Conservation (phyloP, 805 yeast species). For the Lachancea thermotolerans region DNA sequence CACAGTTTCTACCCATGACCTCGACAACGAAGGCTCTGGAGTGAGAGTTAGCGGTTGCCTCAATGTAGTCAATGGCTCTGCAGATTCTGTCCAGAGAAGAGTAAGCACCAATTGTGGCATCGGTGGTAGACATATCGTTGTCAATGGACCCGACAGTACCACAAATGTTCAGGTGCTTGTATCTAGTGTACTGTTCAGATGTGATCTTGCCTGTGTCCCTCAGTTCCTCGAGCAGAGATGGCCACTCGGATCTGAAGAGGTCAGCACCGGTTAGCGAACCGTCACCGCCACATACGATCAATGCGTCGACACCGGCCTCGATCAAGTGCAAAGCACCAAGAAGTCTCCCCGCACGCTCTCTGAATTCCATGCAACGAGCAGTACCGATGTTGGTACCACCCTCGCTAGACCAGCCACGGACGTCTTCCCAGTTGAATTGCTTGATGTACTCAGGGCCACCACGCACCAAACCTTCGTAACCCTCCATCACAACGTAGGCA, state of each 20-base stretch:
- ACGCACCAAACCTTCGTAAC: conserved; percentile 84
- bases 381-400: conserved; percentile 98
- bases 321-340: conserved; percentile 80
- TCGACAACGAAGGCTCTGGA: conserved; percentile 96
- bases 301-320: conserved; percentile 83
- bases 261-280: conserved; percentile 98
- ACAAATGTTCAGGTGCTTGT: conserved; percentile 73
- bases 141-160: conserved; percentile 97
- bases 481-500: conserved; percentile 87
- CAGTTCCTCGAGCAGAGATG: conserved; percentile 71
- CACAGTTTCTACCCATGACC: conserved; percentile 99
- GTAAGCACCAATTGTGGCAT: conserved; percentile 93
- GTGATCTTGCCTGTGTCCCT: conserved; percentile 50
- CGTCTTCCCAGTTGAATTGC: conserved; percentile 88
- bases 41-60: conserved; percentile 97
- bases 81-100: conserved; percentile 90
- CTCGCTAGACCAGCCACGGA: conserved; percentile 82
- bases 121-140: conserved; percentile 98
- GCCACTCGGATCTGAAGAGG: conserved; percentile 91
- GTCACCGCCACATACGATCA: conserved; percentile 98
- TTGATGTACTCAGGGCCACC: conserved; percentile 78
- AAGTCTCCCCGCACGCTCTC: conserved; percentile 78
- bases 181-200: conserved; percentile 48
- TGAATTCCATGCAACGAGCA: conserved; percentile 83
- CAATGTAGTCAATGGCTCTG: conserved; percentile 91